A percentile compares a stretch with the other conserved stretches of the same genome.
phyloP scores from a whole-genome alignment of 371 early-diverging fungal genomes.

The Apophysomyces elegans region DNA sequence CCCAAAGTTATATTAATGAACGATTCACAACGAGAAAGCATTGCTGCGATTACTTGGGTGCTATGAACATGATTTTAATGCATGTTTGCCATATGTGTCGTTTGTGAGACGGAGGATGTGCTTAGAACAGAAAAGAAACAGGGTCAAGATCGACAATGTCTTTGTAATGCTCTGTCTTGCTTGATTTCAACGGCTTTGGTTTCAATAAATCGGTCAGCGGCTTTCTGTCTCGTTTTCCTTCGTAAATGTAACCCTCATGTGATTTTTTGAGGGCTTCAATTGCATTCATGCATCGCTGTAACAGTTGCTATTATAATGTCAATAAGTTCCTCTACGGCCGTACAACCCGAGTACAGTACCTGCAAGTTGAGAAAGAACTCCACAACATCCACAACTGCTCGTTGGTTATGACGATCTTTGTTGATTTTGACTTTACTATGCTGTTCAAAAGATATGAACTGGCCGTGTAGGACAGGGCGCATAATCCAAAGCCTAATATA shows the following conservation, averaged over 20 bases:
- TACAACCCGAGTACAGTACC: not conserved
- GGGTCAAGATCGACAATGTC: not conserved
- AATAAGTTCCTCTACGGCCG: not conserved
- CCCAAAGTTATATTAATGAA: too few relatives aligned
- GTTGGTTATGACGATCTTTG: not conserved
- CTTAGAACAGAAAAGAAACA: not conserved
- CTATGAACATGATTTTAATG: too few relatives aligned
- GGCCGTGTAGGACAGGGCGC: not conserved
- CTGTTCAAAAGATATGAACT: not conserved
- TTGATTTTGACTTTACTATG: not conserved
- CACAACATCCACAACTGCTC: not conserved
- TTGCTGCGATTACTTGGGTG: too few relatives aligned
- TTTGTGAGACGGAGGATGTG: too few relatives aligned
- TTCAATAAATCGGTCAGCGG: not conserved
- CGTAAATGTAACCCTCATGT: not conserved
- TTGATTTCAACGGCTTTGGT: not conserved
- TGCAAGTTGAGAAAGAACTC: not conserved
- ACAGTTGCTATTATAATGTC: not conserved
- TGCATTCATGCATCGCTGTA: not conserved
- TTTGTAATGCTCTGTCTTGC: not conserved
- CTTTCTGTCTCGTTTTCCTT: not conserved
- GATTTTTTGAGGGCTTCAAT: not conserved
- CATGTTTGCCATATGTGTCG: too few relatives aligned
- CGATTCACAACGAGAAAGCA: too few relatives aligned
- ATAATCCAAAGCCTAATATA: conserved; percentile 7